A percentile compares a stretch with the other conserved stretches of the same genome.
Evolutionary conservation across 768 basidiomycete species (phyloP).

Genomic region (Hortiboletus campestris): DNA sequence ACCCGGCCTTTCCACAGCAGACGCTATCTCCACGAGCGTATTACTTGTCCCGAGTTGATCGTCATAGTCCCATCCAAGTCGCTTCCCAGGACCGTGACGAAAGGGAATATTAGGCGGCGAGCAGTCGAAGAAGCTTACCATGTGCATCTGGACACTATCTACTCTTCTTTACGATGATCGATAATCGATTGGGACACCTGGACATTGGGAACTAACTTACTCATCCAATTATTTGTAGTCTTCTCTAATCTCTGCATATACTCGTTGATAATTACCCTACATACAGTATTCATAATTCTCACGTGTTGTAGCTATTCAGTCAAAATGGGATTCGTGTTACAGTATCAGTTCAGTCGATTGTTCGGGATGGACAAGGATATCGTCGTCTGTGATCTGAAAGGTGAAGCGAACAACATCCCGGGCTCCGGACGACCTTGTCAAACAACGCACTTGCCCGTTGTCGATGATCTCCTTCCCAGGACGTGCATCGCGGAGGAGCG

Average conservation of each 20-base stretch:
- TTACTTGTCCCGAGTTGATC: slow-evolving; percentile 60
- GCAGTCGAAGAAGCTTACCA: slow-evolving; percentile 70
- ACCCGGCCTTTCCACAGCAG: slow-evolving; percentile 71
- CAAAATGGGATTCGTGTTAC: not conserved
- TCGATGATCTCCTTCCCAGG: slow-evolving; percentile 18
- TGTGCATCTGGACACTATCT: slow-evolving; percentile 56
- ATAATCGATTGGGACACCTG: not conserved
- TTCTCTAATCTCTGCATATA: slow-evolving; percentile 9
- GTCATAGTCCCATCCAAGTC: slow-evolving; percentile 64
- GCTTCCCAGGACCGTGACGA: slow-evolving; percentile 74
- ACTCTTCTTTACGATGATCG: slow-evolving; percentile 30
- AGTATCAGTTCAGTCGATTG: not conserved
- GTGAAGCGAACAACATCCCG: slow-evolving; percentile 18
- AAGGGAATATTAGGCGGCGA: slow-evolving; percentile 76
- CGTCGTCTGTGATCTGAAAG: slow-evolving; percentile 24
- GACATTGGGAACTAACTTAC: slow-evolving; percentile 18
- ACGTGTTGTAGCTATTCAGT: slow-evolving; percentile 1
- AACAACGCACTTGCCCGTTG: slow-evolving; percentile 24
- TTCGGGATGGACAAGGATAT: slow-evolving; percentile 7
- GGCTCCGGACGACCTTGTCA: slow-evolving; percentile 29
- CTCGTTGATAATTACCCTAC: slow-evolving; percentile 18
- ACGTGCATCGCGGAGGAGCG: slow-evolving; percentile 15
- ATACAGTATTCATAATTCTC: slow-evolving; percentile 10
- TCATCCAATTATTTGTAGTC: slow-evolving; percentile 5
- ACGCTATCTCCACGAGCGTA: slow-evolving; percentile 77